Conservation (phyloP, 768 basidiomycete species). For the Lanmaoa rubissima region DNA sequence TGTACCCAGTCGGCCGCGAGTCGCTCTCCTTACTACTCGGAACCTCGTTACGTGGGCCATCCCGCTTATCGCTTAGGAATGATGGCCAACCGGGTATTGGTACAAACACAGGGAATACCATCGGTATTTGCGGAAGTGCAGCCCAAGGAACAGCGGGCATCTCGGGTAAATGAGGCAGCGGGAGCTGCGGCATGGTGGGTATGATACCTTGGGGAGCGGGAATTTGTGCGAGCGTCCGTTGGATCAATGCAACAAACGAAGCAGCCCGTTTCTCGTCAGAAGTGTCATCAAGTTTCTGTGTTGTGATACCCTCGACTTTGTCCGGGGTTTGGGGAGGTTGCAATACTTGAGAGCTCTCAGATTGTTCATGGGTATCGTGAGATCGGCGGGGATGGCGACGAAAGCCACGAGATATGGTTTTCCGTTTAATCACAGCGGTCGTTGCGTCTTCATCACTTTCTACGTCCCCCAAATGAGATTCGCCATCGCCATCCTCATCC, state of each 20-base stretch:
- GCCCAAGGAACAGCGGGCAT: slow-evolving; percentile 64
- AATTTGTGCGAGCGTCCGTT: slow-evolving; percentile 64
- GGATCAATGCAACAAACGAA: slow-evolving; percentile 67
- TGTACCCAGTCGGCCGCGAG: slow-evolving; percentile 38
- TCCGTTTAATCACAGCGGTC: slow-evolving; percentile 28
- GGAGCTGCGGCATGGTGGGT: slow-evolving; percentile 48
- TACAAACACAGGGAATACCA: slow-evolving; percentile 79
- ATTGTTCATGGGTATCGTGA: slow-evolving; percentile 20
- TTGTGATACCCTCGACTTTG: slow-evolving; percentile 22
- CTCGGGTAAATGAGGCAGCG: slow-evolving; percentile 60
- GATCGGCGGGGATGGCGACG: slow-evolving; percentile 28
- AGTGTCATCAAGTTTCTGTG: slow-evolving; percentile 13
- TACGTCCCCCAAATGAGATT: slow-evolving; percentile 66
- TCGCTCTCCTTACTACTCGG: slow-evolving; percentile 34
- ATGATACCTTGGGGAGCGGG: slow-evolving; percentile 59
- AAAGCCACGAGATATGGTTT: slow-evolving; percentile 33
- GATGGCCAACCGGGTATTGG: slow-evolving; percentile 65
- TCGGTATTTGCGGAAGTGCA: slow-evolving; percentile 62
- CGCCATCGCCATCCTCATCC: slow-evolving; percentile 50
- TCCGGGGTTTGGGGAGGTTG: slow-evolving; percentile 1
- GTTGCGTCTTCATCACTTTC: slow-evolving; percentile 62
- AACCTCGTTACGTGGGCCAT: slow-evolving; percentile 30
- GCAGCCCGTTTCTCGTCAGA: slow-evolving; percentile 40
- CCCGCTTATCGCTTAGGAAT: slow-evolving; percentile 52
- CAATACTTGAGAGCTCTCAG: background rate